Evolutionary conservation across 192 early-diverging fungal genomes (phyloP).

Genomic region (Coemansia javaensis): DNA sequence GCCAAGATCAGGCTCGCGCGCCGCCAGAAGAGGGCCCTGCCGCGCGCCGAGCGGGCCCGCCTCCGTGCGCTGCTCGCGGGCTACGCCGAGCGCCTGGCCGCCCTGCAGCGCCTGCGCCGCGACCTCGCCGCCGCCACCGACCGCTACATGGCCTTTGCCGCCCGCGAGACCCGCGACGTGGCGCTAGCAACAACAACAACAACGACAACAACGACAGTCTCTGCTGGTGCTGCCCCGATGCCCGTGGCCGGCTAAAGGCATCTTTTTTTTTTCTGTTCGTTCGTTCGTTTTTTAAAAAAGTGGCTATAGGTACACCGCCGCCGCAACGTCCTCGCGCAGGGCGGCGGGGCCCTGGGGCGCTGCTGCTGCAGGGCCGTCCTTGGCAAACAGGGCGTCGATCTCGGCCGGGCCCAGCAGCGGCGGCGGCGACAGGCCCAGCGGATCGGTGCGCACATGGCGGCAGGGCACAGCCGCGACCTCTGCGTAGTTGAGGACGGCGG

Average conservation of each 20-base stretch:
- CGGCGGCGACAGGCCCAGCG: not conserved
- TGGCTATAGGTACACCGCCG: constrained; percentile 20
- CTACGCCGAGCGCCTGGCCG: constrained; percentile 28
- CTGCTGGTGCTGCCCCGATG: no score
- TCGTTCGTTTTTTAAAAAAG: not conserved
- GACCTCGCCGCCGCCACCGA: constrained; percentile 18
- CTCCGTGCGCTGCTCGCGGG: constrained; percentile 25
- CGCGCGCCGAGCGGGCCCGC: constrained; percentile 1
- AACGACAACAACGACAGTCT: no score
- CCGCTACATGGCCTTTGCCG: constrained; percentile 37
- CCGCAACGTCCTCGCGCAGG: constrained; percentile 9
- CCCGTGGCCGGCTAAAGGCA: no score
- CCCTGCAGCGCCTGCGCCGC: constrained; percentile 16
- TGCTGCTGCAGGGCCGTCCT: no score
- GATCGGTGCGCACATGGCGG: constrained; percentile 17
- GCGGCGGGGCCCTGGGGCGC: no score
- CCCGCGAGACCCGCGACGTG: constrained; percentile 36
- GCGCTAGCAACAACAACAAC: no score
- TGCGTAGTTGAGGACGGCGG: constrained; percentile 38
- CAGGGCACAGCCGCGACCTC: constrained; percentile 21
- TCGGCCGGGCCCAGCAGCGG: not conserved
- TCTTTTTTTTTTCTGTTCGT: constrained; percentile 2
- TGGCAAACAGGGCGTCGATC: constrained; percentile 24
- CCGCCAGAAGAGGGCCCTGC: constrained; percentile 8
- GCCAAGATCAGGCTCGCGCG: constrained; percentile 25